phyloP scores from a whole-genome alignment of 768 basidiomycete species.

The Cystofilobasidium capitatum region DNA sequence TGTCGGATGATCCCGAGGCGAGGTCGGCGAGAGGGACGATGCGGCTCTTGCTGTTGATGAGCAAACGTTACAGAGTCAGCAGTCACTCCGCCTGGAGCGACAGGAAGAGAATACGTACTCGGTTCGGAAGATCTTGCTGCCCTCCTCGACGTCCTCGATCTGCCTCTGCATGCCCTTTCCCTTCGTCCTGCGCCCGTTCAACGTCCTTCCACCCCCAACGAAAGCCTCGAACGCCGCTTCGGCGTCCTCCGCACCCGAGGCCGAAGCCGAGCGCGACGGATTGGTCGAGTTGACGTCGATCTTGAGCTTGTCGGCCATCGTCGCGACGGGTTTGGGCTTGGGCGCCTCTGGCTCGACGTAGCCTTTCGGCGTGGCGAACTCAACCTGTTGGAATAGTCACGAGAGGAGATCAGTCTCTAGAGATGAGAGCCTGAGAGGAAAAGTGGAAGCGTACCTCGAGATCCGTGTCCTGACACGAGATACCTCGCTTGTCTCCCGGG shows the following conservation, averaged over 20 bases:
- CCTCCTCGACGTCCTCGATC: slow-evolving; percentile 64
- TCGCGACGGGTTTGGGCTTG: slow-evolving; percentile 66
- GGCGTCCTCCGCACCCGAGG: slow-evolving; percentile 35
- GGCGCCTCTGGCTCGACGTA: slow-evolving; percentile 84
- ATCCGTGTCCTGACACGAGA: slow-evolving; percentile 86
- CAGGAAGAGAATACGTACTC: slow-evolving; percentile 53
- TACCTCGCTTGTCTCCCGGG: slow-evolving; percentile 73
- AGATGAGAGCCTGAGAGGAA: neutral
- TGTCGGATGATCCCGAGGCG: slow-evolving; percentile 56
- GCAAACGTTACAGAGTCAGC: neutral
- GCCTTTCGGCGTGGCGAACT: slow-evolving; percentile 73
- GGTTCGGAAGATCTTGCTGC: slow-evolving; percentile 80
- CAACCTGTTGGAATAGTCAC: slow-evolving; percentile 46
- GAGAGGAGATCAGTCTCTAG: neutral
- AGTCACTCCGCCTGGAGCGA: neutral
- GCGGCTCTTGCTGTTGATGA: slow-evolving; percentile 56
- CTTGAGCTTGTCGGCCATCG: slow-evolving; percentile 94
- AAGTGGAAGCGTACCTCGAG: slow-evolving; percentile 49
- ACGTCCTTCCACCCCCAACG: slow-evolving; percentile 85
- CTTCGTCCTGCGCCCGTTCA: slow-evolving; percentile 83
- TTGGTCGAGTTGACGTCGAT: slow-evolving; percentile 69
- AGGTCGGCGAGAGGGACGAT: slow-evolving; percentile 60
- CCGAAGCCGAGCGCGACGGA: slow-evolving; percentile 48
- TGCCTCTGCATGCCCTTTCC: slow-evolving; percentile 85
- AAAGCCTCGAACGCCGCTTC: slow-evolving; percentile 59